Conservation (phyloP, 768 basidiomycete genomes). For the Termitomyces sp. region DNA sequence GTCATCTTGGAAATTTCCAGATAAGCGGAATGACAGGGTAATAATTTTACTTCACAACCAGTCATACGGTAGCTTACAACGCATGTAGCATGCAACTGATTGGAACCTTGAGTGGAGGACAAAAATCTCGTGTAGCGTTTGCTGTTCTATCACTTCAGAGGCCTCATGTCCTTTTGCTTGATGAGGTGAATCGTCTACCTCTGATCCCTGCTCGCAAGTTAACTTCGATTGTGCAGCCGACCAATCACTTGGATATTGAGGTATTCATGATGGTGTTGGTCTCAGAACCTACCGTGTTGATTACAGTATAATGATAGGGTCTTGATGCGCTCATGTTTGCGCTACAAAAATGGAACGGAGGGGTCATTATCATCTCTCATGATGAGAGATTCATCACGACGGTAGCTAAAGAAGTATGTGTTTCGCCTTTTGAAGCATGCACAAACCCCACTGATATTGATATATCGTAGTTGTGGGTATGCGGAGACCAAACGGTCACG, state of each 20-base stretch:
- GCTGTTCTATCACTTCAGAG: constrained; percentile 78
- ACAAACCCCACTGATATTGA: constrained; percentile 6
- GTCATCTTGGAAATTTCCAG: constrained; percentile 95
- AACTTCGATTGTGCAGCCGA: constrained; percentile 48
- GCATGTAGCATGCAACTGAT: constrained; percentile 70
- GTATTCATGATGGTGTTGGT: constrained; percentile 23
- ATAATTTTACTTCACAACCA: constrained; percentile 21
- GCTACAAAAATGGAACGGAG: constrained; percentile 76
- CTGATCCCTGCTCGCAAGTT: neutral
- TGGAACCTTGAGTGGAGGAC: constrained; percentile 90
- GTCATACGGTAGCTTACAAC: neutral
- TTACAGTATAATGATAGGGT: constrained; percentile 46
- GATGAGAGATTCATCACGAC: constrained; percentile 94
- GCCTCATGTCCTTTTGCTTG: constrained; percentile 89
- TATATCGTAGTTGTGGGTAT: constrained; percentile 78
- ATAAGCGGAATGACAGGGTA: constrained; percentile 95
- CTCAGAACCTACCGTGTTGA: neutral
- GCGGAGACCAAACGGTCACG: constrained; percentile 71
- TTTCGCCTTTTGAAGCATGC: neutral
- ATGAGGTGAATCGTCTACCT: constrained; percentile 60
- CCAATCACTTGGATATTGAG: constrained; percentile 95
- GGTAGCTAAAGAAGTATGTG: constrained; percentile 73
- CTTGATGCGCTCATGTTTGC: constrained; percentile 92
- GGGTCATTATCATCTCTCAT: constrained; percentile 91
- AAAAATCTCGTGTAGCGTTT: constrained; percentile 95